phyloP scores from a whole-genome alignment of 305 asterid genomes.

The Coffea humblotiana region DNA sequence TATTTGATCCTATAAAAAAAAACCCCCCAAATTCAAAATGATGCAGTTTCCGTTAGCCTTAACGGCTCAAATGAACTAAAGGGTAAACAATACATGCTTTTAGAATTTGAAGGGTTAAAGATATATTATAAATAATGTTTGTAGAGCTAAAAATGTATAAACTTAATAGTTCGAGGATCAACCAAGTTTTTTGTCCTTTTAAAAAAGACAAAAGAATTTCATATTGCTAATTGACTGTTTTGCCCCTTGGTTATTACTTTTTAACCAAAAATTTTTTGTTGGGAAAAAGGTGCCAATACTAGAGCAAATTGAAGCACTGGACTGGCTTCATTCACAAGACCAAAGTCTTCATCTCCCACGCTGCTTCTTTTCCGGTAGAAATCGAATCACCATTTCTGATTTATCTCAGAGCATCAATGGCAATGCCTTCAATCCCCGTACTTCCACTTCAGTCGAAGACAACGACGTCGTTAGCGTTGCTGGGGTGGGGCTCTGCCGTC shows the following conservation, averaged over 20 bases:
- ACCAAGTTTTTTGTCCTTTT: too few species aligned
- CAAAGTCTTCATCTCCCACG: slow-evolving; percentile 55
- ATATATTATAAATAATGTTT: too few species aligned
- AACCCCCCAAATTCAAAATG: too few species aligned
- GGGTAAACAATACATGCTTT: too few species aligned
- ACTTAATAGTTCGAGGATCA: too few species aligned
- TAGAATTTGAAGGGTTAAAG: too few species aligned
- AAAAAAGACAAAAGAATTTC: too few species aligned
- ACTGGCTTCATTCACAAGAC: slow-evolving; percentile 82
- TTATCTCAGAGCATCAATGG: slow-evolving; percentile 29
- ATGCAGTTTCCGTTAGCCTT: too few species aligned
- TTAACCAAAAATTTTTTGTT: too few species aligned
- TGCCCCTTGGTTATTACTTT: background rate
- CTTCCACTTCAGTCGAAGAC: slow-evolving; percentile 20
- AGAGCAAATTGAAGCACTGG: slow-evolving; percentile 64
- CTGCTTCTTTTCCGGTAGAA: slow-evolving; percentile 76
- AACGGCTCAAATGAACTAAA: too few species aligned
- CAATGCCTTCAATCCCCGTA: slow-evolving; percentile 12
- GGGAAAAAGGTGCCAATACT: slow-evolving; percentile 65
- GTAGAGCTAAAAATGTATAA: too few species aligned
- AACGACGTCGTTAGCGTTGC: slow-evolving; percentile 72
- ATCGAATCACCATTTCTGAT: slow-evolving; percentile 29
- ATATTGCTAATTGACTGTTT: background rate
- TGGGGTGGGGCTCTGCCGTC: slow-evolving; percentile 84
- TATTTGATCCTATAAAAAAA: too few species aligned